These are phyloP conservation scores for Striga asiatica DNA, from an alignment of 257 asterid species.

Conservation along the genomic window DNA sequence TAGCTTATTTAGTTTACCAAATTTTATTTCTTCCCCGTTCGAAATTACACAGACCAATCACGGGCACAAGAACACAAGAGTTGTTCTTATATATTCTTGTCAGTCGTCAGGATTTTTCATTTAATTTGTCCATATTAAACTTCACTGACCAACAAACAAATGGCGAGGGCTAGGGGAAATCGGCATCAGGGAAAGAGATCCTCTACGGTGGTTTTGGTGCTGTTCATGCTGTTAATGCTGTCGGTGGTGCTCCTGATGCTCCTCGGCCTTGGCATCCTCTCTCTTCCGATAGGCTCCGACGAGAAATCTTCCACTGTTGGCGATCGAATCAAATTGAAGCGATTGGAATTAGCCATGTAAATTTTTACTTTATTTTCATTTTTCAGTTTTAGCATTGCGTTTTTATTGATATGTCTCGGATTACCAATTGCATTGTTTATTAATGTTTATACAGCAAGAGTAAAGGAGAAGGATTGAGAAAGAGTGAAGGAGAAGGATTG, in stretches of 20 bases:
- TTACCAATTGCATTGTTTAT: too few species aligned
- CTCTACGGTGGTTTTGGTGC: conserved; percentile 50
- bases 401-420: neutral
- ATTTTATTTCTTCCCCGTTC: too few species aligned
- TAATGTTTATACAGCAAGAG: neutral
- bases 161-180: conserved; percentile 50
- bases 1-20: too few species aligned
- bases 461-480: conserved; percentile 5
- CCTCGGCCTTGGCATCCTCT: conserved; percentile 72
- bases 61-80: too few species aligned
- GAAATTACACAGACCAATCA: too few species aligned
- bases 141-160: conserved; percentile 13
- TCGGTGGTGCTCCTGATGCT: conserved; percentile 67
- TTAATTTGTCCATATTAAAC: too few species aligned
- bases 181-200: conserved; percentile 67
- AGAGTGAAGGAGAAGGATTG: conserved; percentile 39
- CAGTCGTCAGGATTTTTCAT: too few species aligned
- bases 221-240: conserved; percentile 62
- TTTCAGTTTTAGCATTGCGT: too few species aligned
- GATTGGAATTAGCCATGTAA: conserved; percentile 37
- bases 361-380: neutral
- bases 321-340: conserved; percentile 56
- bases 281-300: conserved; percentile 57
- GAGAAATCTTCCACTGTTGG: conserved; percentile 25
- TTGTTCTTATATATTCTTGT: too few species aligned